These are phyloP conservation scores for Raddia guianensis DNA, from an alignment of 176 grass and related monocot genomes.

Conservation along the genomic window DNA sequence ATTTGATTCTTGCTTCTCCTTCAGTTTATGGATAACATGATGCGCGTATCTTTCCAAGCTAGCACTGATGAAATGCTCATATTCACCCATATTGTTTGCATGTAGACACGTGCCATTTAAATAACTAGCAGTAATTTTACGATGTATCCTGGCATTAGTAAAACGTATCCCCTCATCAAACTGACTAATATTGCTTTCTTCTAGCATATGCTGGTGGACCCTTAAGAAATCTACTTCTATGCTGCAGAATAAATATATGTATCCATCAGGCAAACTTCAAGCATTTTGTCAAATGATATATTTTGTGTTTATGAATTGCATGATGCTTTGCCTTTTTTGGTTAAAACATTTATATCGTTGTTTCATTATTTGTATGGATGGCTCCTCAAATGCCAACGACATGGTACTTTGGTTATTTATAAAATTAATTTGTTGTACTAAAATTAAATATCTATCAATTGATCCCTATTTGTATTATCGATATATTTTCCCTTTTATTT, in stretches of 20 bases:
- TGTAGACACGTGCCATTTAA: not conserved
- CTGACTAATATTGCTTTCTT: not conserved
- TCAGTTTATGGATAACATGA: not conserved
- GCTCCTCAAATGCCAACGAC: not conserved
- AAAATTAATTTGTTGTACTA: not conserved
- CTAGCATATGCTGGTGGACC: not conserved
- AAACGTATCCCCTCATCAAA: not conserved
- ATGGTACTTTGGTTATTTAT: not conserved
- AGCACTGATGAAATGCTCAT: not conserved
- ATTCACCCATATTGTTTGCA: not conserved
- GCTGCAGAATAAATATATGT: not conserved
- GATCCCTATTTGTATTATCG: not conserved
- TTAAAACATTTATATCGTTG: conserved; percentile 5
- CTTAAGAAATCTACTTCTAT: not conserved
- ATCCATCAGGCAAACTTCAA: not conserved
- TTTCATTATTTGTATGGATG: not conserved
- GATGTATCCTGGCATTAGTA: not conserved
- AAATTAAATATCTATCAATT: not conserved
- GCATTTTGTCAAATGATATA: not conserved
- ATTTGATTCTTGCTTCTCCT: conserved; percentile 9
- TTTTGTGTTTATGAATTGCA: not conserved
- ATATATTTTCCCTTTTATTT: not conserved
- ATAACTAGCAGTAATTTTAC: not conserved
- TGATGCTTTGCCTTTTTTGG: not conserved
- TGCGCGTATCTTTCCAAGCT: not conserved